These are phyloP conservation scores for Triticum turgidum DNA, from an alignment of 176 grass and related monocot genomes.

Conservation along the genomic window DNA sequence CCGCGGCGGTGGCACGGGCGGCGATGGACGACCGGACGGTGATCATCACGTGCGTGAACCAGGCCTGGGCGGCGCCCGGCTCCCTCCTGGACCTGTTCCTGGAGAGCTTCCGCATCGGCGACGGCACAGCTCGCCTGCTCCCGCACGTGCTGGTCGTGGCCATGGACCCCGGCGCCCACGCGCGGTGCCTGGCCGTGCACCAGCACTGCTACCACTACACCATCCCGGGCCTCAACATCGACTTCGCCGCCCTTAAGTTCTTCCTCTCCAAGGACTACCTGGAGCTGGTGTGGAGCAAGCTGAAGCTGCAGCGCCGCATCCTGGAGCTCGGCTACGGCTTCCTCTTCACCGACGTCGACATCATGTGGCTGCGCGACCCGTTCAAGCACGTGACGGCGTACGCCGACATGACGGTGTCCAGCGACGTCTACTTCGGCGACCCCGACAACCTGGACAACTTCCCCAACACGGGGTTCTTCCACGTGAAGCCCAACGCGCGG, in stretches of 20 bases:
- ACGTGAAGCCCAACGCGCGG: constrained; percentile 44
- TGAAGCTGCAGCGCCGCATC: constrained; percentile 56
- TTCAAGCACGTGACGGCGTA: constrained; percentile 63
- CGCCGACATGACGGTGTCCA: constrained; percentile 63
- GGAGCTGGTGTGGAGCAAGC: constrained; percentile 76
- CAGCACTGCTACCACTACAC: constrained; percentile 59
- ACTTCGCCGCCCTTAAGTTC: constrained; percentile 56
- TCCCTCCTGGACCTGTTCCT: constrained; percentile 82
- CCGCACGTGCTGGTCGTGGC: constrained; percentile 61
- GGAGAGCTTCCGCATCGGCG: constrained; percentile 70
- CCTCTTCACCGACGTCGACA: constrained; percentile 78
- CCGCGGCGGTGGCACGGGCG: constrained; percentile 19
- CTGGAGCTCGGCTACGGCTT: constrained; percentile 84
- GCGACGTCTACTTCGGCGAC: constrained; percentile 56
- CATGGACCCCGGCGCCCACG: constrained; percentile 56
- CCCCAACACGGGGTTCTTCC: constrained; percentile 77
- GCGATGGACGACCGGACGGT: constrained; percentile 66
- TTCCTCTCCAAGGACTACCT: constrained; percentile 69
- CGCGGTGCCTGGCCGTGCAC: constrained; percentile 49
- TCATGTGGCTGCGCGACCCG: constrained; percentile 77
- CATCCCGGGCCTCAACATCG: constrained; percentile 34
- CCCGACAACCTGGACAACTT: constrained; percentile 42
- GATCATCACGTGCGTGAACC: constrained; percentile 76
- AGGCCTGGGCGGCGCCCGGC: constrained; percentile 48
- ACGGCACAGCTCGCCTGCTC: constrained; percentile 57